Evolutionary conservation across 306 rosid species (phyloP).

Genomic region (Trifolium subterraneum): DNA sequence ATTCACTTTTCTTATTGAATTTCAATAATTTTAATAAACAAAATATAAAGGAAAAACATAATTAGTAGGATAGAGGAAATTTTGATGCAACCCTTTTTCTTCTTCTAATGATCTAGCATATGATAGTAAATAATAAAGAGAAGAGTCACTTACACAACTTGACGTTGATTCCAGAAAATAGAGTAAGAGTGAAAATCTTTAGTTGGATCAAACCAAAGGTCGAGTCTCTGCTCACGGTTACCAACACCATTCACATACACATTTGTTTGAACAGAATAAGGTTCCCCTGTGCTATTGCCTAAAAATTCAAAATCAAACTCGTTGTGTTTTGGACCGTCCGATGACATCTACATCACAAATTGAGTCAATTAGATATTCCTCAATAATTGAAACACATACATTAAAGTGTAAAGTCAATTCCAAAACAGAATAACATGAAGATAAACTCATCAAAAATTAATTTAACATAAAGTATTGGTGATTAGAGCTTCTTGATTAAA

Average conservation of each 20-base stretch:
- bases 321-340: slow-evolving; percentile 83
- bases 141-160: slow-evolving; percentile 94
- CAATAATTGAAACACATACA: slow-evolving; percentile 9
- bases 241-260: slow-evolving; percentile 88
- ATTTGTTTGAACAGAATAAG: slow-evolving; percentile 85
- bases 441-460: too few species aligned
- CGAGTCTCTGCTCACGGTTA: slow-evolving; percentile 84
- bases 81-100: too few species aligned
- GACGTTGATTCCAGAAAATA: slow-evolving; percentile 88
- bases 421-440: not conserved
- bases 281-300: slow-evolving; percentile 90
- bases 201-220: slow-evolving; percentile 96
- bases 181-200: slow-evolving; percentile 80
- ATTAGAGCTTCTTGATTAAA: not conserved
- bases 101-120: too few species aligned
- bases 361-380: slow-evolving; percentile 22
- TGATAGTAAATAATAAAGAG: too few species aligned
- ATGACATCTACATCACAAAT: slow-evolving; percentile 68
- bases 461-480: not conserved
- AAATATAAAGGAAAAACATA: too few species aligned
- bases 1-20: not conserved
- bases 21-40: too few species aligned
- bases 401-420: slow-evolving; percentile 25
- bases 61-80: too few species aligned
- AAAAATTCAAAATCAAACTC: slow-evolving; percentile 93